phyloP scores from a whole-genome alignment of 1,139 yeast species.

The Taphrina pruni region DNA sequence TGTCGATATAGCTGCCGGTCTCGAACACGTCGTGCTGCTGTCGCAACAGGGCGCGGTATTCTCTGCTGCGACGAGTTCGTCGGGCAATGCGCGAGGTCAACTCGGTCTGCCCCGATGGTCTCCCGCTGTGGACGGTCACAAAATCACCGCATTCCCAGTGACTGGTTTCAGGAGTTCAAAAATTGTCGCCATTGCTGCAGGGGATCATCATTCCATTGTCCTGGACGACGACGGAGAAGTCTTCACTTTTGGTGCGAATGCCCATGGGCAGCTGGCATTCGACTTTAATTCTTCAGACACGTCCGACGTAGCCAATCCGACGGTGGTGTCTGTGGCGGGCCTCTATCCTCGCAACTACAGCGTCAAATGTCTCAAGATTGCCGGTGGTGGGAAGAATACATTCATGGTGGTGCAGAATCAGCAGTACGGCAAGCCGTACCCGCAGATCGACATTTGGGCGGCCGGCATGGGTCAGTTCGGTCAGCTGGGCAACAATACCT shows the following conservation, averaged over 20 bases:
- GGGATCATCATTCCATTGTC: conserved; percentile 73
- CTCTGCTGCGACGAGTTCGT: conserved; percentile 60
- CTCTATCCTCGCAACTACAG: conserved; percentile 52
- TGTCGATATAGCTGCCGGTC: conserved; percentile 64
- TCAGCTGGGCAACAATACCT: conserved; percentile 82
- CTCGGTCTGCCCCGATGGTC: conserved; percentile 60
- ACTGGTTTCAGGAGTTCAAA: conserved; percentile 34
- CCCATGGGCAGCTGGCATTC: conserved; percentile 81
- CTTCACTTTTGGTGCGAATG: conserved; percentile 85
- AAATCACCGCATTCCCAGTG: conserved; percentile 51
- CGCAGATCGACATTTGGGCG: conserved; percentile 52
- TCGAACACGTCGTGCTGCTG: conserved; percentile 67
- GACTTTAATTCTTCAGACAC: conserved; percentile 65
- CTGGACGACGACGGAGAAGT: conserved; percentile 66
- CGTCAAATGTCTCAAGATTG: conserved; percentile 58
- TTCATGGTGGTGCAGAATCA: conserved; percentile 53
- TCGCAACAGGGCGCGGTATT: conserved; percentile 56
- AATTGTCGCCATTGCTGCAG: conserved; percentile 65
- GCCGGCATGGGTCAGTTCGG: conserved; percentile 89
- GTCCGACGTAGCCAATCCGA: conserved; percentile 74
- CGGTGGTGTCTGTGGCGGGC: conserved; percentile 56
- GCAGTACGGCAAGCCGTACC: conserved; percentile 44
- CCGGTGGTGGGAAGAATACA: conserved; percentile 73
- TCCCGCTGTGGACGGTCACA: conserved; percentile 51
- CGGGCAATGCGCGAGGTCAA: conserved; percentile 63